Evolutionary conservation across 495 filamentous ascomycete species (phyloP).

Genomic region (Talaromyces liani): DNA sequence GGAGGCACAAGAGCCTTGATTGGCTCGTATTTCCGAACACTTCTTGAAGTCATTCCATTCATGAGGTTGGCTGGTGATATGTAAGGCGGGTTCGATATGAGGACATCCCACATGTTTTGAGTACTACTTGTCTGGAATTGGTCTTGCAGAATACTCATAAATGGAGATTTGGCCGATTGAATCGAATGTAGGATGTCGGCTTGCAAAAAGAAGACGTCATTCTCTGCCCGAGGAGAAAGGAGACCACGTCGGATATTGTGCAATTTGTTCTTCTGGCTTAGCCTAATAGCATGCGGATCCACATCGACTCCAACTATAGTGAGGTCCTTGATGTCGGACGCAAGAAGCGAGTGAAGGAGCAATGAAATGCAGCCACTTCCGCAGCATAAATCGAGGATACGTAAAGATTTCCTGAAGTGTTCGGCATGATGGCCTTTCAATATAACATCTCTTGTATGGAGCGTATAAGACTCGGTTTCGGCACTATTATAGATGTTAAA

Average conservation of each 20-base stretch:
- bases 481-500: conserved; percentile 26
- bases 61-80: conserved; percentile 57
- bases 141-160: conserved; percentile 12
- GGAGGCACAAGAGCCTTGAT: conserved; percentile 67
- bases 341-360: conserved; percentile 54
- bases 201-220: conserved; percentile 41
- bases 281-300: conserved; percentile 42
- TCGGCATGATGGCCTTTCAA: conserved; percentile 5
- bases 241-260: conserved; percentile 36
- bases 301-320: conserved; percentile 35
- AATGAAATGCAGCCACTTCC: conserved; percentile 89
- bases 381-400: conserved; percentile 78
- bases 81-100: conserved; percentile 89
- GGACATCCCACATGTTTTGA: conserved; percentile 47
- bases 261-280: conserved; percentile 54
- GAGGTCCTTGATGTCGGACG: conserved; percentile 17
- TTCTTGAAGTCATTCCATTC: conserved; percentile 51
- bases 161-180: conserved; percentile 5
- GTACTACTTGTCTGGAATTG: neutral
- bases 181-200: conserved; percentile 46
- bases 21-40: conserved; percentile 77
- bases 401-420: conserved; percentile 25
- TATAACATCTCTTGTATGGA: conserved; percentile 46
- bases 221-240: conserved; percentile 20
- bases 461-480: conserved; percentile 66